phyloP scores from a whole-genome alignment of 2,329 filamentous ascomycete genomes.

The Knufia fluminis region DNA sequence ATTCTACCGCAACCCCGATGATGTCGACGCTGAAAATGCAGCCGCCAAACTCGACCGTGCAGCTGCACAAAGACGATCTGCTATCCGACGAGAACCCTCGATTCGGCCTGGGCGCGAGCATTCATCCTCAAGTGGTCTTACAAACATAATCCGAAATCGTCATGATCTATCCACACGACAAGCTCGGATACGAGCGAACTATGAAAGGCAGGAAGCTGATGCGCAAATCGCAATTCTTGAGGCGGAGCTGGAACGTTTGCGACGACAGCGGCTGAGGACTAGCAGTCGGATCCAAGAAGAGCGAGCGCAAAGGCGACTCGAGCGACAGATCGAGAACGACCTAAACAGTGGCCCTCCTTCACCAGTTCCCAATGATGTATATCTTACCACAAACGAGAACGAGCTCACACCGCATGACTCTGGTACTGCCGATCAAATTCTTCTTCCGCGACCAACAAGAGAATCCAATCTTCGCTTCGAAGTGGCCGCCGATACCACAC shows the following conservation, averaged over 20 bases:
- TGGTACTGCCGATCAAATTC: slow-evolving; percentile 27
- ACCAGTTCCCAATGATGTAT: neutral
- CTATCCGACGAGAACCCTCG: slow-evolving; percentile 46
- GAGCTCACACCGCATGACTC: slow-evolving; percentile 28
- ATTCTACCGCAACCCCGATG: slow-evolving; percentile 47
- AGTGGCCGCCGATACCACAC: slow-evolving; percentile 11
- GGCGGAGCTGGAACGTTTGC: slow-evolving; percentile 15
- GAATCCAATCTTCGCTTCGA: slow-evolving; percentile 29
- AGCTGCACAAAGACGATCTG: slow-evolving; percentile 42
- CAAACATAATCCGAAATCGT: slow-evolving; percentile 14
- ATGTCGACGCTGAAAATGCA: slow-evolving; percentile 34
- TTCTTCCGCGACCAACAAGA: slow-evolving; percentile 29
- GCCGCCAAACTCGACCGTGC: slow-evolving; percentile 44
- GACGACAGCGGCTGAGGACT: slow-evolving; percentile 11
- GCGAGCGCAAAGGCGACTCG: slow-evolving; percentile 4
- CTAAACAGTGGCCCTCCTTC: neutral
- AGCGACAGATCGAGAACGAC: neutral
- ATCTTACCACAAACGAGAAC: neutral
- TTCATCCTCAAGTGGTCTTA: slow-evolving; percentile 10
- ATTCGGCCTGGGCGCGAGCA: slow-evolving; percentile 22
- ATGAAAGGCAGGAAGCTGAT: slow-evolving; percentile 11
- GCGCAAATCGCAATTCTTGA: slow-evolving; percentile 12
- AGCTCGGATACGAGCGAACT: slow-evolving; percentile 2
- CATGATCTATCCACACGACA: slow-evolving; percentile 6
- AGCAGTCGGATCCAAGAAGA: slow-evolving; percentile 11